phyloP scores from a whole-genome alignment of 805 yeast species.

The Cyberlindnera amylophila region DNA sequence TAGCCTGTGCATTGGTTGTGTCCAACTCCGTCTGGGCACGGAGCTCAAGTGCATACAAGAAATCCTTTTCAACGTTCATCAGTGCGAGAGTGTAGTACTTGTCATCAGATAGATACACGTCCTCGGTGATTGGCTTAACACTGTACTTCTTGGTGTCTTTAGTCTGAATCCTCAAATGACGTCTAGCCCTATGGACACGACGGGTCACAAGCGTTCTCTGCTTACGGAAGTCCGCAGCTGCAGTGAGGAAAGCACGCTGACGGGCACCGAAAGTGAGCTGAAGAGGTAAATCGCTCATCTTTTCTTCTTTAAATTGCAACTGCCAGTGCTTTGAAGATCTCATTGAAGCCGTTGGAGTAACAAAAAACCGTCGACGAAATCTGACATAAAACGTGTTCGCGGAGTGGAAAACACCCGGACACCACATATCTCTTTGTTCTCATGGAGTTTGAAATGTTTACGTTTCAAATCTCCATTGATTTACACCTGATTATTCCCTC shows the following conservation, averaged over 20 bases:
- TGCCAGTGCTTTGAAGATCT: too few relatives aligned
- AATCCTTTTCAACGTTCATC: constrained; percentile 72
- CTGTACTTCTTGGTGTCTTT: constrained; percentile 63
- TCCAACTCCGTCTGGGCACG: constrained; percentile 51
- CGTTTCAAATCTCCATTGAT: too few relatives aligned
- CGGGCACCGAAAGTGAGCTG: constrained; percentile 47
- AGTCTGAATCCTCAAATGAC: constrained; percentile 56
- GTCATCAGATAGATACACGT: constrained; percentile 47
- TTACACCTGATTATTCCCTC: too few relatives aligned
- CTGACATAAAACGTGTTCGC: neutral
- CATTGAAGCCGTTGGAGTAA: neutral
- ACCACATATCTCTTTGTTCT: neutral
- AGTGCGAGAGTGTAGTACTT: constrained; percentile 58
- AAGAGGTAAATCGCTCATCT: constrained; percentile 22
- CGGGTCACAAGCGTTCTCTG: constrained; percentile 63
- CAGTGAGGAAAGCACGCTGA: constrained; percentile 55
- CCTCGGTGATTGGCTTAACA: constrained; percentile 43
- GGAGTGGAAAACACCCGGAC: neutral
- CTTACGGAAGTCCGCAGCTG: constrained; percentile 65
- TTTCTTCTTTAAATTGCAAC: neutral
- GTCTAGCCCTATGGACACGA: constrained; percentile 61
- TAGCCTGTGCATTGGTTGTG: constrained; percentile 27
- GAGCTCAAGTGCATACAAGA: constrained; percentile 64
- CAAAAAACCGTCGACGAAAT: too few relatives aligned
- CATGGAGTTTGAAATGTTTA: too few relatives aligned